Percentiles rank a stretch among this genome's conserved stretches.
phyloP scores from a whole-genome alignment of 805 yeast genomes.

The Lipomyces starkeyi region DNA sequence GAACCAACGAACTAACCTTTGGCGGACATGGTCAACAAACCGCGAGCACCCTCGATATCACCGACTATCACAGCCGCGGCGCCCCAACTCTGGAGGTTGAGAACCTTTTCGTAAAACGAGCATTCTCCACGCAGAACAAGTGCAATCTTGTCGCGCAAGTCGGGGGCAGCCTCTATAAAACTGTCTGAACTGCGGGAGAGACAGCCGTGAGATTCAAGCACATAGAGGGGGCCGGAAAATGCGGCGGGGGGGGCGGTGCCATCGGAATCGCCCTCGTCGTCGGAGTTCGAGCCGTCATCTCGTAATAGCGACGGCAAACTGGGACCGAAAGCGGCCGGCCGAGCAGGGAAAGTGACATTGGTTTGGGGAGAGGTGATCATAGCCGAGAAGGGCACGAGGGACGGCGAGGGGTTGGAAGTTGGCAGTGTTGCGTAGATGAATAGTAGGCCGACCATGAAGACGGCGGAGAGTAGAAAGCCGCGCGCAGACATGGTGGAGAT shows the following conservation, averaged over 20 bases:
- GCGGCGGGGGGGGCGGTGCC: conserved; percentile 17
- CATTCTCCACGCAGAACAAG: conserved; percentile 58
- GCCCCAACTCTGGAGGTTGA: conserved; percentile 52
- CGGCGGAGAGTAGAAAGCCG: conserved; percentile 32
- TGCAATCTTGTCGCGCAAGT: conserved; percentile 45
- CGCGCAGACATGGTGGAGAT: conserved; percentile 30
- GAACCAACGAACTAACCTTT: conserved; percentile 35
- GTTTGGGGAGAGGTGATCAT: conserved; percentile 42
- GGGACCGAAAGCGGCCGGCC: conserved; percentile 50
- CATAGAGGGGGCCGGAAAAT: conserved; percentile 39
- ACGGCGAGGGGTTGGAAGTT: conserved; percentile 17
- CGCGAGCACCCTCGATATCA: conserved; percentile 55
- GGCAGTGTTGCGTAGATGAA: conserved; percentile 32
- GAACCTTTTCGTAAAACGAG: conserved; percentile 60
- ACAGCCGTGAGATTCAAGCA: conserved; percentile 41
- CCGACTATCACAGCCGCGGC: conserved; percentile 64
- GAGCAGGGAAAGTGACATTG: conserved; percentile 45
- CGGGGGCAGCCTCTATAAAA: conserved; percentile 33
- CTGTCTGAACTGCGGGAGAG: conserved; percentile 9
- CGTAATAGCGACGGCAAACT: conserved; percentile 21
- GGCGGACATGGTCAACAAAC: conserved; percentile 63
- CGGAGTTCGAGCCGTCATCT: conserved; percentile 7
- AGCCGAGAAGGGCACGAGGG: conserved; percentile 38
- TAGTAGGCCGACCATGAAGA: conserved; percentile 35
- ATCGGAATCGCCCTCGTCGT: conserved; percentile 11